Conservation (phyloP, 106 monocot species). For the Dendrobium huoshanense region DNA sequence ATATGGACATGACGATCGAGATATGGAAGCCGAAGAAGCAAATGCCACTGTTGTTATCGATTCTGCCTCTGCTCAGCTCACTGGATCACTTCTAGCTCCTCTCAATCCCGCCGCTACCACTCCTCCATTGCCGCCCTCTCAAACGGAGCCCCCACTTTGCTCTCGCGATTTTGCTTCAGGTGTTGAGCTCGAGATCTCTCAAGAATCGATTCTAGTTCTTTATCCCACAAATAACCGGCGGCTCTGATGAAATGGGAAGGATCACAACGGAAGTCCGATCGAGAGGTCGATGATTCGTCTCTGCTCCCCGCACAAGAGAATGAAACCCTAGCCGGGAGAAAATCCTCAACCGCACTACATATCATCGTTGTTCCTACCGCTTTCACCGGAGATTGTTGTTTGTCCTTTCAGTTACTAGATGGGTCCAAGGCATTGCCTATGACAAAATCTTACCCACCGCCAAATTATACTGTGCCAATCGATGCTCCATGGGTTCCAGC, state of each 20-base stretch:
- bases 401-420: constrained; percentile 17
- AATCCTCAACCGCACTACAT: neutral
- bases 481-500: constrained; percentile 10
- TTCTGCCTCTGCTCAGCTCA: no score
- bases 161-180: no score
- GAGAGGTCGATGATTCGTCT: neutral
- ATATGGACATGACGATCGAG: no score
- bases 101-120: no score
- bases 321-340: neutral
- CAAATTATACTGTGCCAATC: constrained; percentile 16
- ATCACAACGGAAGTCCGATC: neutral
- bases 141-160: no score
- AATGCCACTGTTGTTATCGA: no score
- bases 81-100: no score
- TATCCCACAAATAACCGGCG: neutral
- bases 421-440: constrained; percentile 20
- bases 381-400: neutral
- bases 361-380: neutral
- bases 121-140: no score
- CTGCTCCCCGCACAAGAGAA: neutral
- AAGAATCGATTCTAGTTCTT: no score
- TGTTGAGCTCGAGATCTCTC: no score
- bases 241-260: neutral
- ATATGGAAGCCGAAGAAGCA: no score
- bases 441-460: neutral